These are phyloP conservation scores for Teunomyces pallodes DNA, from an alignment of 805 yeast species.

Conservation along the genomic window DNA sequence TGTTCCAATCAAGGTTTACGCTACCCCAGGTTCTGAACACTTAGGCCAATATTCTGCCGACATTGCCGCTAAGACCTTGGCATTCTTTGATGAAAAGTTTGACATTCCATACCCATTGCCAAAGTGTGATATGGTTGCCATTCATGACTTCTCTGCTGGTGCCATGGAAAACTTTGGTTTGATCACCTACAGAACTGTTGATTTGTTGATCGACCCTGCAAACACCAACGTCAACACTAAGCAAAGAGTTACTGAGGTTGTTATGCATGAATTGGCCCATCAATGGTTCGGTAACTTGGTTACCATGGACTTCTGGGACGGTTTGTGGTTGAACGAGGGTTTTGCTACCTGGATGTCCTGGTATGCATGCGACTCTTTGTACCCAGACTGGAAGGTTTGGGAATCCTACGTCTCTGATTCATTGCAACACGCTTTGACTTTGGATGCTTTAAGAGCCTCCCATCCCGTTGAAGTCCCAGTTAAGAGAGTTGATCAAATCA, in stretches of 20 bases:
- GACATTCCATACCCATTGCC: conserved; percentile 78
- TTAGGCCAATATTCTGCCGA: conserved; percentile 74
- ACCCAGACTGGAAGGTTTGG: conserved; percentile 88
- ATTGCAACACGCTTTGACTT: conserved; percentile 67
- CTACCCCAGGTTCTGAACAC: conserved; percentile 73
- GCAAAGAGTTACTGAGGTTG: conserved; percentile 80
- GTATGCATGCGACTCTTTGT: conserved; percentile 72
- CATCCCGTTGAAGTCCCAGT: conserved; percentile 88
- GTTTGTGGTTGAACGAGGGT: conserved; percentile 85
- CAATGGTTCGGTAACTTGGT: conserved; percentile 92
- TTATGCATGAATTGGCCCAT: conserved; percentile 86
- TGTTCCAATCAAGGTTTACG: conserved; percentile 76
- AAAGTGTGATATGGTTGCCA: conserved; percentile 78
- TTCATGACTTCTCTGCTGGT: conserved; percentile 81
- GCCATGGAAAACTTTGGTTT: conserved; percentile 90
- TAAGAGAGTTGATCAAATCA: conserved; percentile 71
- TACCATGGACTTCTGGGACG: conserved; percentile 93
- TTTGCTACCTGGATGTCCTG: conserved; percentile 92
- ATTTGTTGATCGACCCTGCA: conserved; percentile 68
- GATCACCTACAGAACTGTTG: conserved; percentile 76
- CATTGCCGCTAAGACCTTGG: conserved; percentile 71
- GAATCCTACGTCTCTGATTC: conserved; percentile 77
- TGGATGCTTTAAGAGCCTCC: conserved; percentile 79
- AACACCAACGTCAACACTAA: conserved; percentile 62
- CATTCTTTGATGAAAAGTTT: conserved; percentile 68